Base-by-base conservation (phyloP, 2,329 filamentous ascomycete genomes). In the Talaromyces piceae region DNA sequence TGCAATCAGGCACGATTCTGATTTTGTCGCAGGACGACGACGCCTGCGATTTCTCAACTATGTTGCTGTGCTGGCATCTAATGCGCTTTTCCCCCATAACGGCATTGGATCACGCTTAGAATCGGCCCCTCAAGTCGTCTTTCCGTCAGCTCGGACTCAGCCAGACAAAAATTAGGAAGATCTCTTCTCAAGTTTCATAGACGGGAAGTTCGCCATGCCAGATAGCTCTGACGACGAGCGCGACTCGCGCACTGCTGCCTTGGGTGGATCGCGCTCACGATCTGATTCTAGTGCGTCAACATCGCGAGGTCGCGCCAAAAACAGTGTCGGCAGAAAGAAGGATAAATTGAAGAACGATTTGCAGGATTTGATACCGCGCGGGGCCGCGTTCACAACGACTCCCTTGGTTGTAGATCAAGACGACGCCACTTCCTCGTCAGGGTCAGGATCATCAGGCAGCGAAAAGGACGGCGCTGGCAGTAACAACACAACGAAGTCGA, bases 171-270 rank as follows among this genome's bases (percentile, higher is more conserved):
- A 28, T 6, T 7, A 6, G 26, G 11, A 11, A 11, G 11, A 28
- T 7, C 6, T 7, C 11, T 28, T 28, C 26, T 28, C 26, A 37
- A 37, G 13, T 18, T 9, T 12, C 13, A 43, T 18, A 43, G n/a
- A n/a, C 20, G n/a, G 22, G n/a, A 18, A 5, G 13, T 43, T 37
- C 16, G 41, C 16, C 11, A 52, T 52, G 50, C 20, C 51, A 22
- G 44, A 44, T 22, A 28, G 33, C 12, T 61, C 63, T 25, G 63
- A 58, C 41, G 65, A 69, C 45, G 67, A 71, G 27, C 63, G 65
- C 45, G 68, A 78, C 57, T 77, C 75, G 16, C 67, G 75, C 45
- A 77, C 72, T 31, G 71, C 71, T 43, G 64, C 67, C 2, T 63
- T 76, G 22, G 72, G 73, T 13, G 56, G 61, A 31, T 69, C 68